Evolutionary conservation across 2,329 filamentous ascomycete genomes (phyloP), one percentile per base, ranked within the genome.

Genomic region (Basipetospora chlamydospora): DNA sequence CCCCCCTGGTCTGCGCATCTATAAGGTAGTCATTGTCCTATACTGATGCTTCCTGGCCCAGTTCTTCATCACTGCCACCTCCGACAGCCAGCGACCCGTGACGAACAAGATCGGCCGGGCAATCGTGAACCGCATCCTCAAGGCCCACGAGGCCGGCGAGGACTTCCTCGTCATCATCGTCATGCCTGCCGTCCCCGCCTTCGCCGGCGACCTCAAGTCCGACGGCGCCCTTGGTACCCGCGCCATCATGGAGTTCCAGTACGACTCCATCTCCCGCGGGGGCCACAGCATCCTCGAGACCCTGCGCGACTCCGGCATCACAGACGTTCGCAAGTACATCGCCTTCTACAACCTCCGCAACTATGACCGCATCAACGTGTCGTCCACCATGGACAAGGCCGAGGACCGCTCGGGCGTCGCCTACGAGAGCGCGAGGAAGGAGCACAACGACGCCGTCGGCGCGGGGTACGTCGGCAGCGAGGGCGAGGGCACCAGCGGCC

Each of bases 221-320:
- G 78, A 87, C 36, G 77, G 72, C 16, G 76, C 79, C 7, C 63
- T 88, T 1, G 80, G 80, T 16, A 90, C 83, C 0, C 67, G 84
- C 25, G 84, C 82, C 5, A 88, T 92, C 48, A 87, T 90, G 80
- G 82, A 90, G 52, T 88, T 80, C 54, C 83, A 90, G 51, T 88
- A 90, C 57, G 66, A 74, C 49, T 80, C 73, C 35, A 90, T 90
- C 58, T 80, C 74, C 54, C 73, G 82, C 25, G 80, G 81, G 22
- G 80, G 80, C 3, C 60, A 82, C 52, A 81, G 75, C 40, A 90
- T 92, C 51, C 77, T 87, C 50, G 81, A 87, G 53, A 66, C 65
- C 31, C 67, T 87, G 36, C 62, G 64, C 13, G 67, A 70, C 22
- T 81, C 80, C 3, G 83, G 82, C 7, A 66, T 86, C 34, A 66